These are phyloP conservation scores for Dendrobium nobile DNA, from an alignment of 106 monocot genomes.

Conservation along the genomic window DNA sequence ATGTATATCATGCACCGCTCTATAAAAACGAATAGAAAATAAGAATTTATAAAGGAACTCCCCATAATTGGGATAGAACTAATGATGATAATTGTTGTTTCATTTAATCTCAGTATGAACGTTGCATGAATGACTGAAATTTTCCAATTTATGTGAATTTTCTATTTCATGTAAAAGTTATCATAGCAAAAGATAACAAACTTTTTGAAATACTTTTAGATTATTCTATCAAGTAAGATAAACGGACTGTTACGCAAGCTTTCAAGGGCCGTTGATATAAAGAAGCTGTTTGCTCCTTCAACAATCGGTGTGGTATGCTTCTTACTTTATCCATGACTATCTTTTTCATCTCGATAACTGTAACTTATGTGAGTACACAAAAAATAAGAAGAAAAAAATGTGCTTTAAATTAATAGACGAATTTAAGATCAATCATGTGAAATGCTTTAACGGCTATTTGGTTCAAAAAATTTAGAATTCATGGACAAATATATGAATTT, in stretches of 20 bases:
- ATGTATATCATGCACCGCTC: no score
- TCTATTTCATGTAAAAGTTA: background rate
- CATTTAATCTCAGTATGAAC: no score
- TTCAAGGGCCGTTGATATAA: constrained; percentile 28
- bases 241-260: constrained; percentile 12
- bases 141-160: background rate
- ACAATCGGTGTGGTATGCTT: constrained; percentile 59
- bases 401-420: background rate
- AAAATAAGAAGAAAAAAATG: background rate
- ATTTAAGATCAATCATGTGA: background rate
- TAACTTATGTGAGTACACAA: background rate
- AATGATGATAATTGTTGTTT: no score
- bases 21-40: no score
- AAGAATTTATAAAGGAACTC: no score
- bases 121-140: background rate
- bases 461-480: no score
- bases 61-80: no score
- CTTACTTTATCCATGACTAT: background rate
- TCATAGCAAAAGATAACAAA: background rate
- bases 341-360: background rate
- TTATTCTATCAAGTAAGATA: constrained; percentile 13
- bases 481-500: no score
- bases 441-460: background rate
- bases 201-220: constrained; percentile 13
- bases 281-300: constrained; percentile 62